A percentile compares a stretch with the other conserved stretches of the same genome.
Conservation (phyloP, 139 green algal genomes). For the Auxenochlorella pyrenoidosa region DNA sequence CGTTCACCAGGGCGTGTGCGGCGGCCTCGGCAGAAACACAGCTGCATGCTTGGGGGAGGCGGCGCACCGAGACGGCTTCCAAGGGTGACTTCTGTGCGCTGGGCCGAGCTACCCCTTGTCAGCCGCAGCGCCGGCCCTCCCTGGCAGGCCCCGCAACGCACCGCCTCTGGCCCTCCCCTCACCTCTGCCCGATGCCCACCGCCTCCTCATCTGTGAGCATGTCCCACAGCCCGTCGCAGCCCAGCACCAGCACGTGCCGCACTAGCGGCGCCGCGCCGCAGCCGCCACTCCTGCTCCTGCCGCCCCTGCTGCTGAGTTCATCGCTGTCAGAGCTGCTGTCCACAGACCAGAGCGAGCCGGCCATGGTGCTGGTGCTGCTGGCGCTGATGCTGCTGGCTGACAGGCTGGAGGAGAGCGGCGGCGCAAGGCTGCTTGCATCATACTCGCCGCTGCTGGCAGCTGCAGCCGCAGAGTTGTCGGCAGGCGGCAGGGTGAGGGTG, state of each 20-base stretch:
- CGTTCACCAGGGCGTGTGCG: constrained; percentile 21
- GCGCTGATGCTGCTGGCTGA: too few relatives aligned
- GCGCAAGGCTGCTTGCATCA: background rate
- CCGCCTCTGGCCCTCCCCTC: background rate
- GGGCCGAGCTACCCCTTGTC: too few relatives aligned
- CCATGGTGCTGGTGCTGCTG: constrained; percentile 41
- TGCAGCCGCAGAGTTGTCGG: background rate
- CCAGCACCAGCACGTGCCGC: constrained; percentile 47
- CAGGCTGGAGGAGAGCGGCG: background rate
- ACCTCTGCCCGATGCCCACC: constrained; percentile 39
- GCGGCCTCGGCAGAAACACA: constrained; percentile 30
- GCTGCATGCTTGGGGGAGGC: background rate
- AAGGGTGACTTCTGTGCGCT: too few relatives aligned
- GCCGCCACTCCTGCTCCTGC: background rate
- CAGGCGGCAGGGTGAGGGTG: background rate
- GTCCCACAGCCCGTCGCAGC: constrained; percentile 54
- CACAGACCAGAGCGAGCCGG: background rate
- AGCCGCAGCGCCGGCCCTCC: background rate
- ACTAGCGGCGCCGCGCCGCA: too few relatives aligned
- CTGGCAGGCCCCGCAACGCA: background rate
- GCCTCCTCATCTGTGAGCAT: constrained; percentile 40
- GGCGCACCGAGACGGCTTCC: background rate
- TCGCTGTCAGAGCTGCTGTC: too few relatives aligned
- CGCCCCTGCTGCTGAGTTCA: constrained; percentile 37
- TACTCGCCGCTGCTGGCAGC: background rate